These are phyloP conservation scores for Citropsis articulata DNA, from an alignment of 345 rosid species.

Conservation along the genomic window DNA sequence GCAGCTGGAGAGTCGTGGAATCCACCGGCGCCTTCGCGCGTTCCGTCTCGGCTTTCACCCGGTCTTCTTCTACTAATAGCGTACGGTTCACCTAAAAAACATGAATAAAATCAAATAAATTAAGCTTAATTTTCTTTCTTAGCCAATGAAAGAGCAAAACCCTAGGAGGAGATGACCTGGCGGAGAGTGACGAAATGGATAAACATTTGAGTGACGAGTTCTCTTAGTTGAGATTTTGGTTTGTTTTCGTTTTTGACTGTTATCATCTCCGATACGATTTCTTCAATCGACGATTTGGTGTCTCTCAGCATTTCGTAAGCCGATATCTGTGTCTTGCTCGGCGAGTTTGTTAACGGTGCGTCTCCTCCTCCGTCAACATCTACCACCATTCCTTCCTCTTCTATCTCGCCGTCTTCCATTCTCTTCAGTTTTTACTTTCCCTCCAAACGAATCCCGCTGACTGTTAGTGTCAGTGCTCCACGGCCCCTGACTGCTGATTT, in stretches of 20 bases:
- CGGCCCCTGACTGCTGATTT: too few relatives aligned
- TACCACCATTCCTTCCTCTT: constrained; percentile 64
- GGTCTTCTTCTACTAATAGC: constrained; percentile 75
- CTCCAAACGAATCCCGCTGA: background rate
- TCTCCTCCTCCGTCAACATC: constrained; percentile 34
- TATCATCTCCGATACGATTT: constrained; percentile 62
- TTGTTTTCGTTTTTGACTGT: constrained; percentile 50
- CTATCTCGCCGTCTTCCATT: constrained; percentile 98
- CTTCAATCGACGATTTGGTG: constrained; percentile 73
- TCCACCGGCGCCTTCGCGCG: constrained; percentile 75
- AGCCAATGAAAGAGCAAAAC: background rate
- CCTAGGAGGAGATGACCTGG: constrained; percentile 46
- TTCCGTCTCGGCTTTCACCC: constrained; percentile 66
- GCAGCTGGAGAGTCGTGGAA: constrained; percentile 73
- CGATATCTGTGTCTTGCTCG: constrained; percentile 40
- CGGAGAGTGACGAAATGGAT: constrained; percentile 82
- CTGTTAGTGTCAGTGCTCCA: too few relatives aligned
- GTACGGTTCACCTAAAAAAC: constrained; percentile 60
- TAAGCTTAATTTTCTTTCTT: background rate
- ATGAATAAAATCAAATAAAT: background rate
- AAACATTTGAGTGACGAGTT: constrained; percentile 77
- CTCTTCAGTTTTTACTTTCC: background rate
- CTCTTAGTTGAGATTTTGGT: constrained; percentile 65
- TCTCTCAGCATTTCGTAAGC: constrained; percentile 63
- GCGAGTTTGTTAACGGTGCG: constrained; percentile 15